Percentiles rank a stretch among this genome's conserved stretches.
Evolutionary conservation across 177 flowering plant species (phyloP).

Genomic region (Tripterygium wilfordii): DNA sequence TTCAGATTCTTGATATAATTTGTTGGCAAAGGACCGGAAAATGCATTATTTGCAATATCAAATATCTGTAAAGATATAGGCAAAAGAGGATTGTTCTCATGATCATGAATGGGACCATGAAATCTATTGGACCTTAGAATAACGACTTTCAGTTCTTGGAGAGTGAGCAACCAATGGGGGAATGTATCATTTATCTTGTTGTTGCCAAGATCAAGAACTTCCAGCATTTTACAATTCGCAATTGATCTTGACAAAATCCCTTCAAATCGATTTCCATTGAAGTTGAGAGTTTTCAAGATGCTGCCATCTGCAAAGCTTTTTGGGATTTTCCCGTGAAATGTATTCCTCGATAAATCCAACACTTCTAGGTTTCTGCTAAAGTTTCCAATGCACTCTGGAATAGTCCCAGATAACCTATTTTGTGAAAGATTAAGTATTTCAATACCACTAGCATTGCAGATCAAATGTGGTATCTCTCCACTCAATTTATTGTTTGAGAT

Average conservation of each 20-base stretch:
- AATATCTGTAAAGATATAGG: too few species aligned
- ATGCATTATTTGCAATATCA: too few species aligned
- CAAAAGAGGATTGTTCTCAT: too few species aligned
- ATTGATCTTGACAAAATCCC: conserved; percentile 3
- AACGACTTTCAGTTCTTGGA: conserved; percentile 8
- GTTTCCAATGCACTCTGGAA: neutral
- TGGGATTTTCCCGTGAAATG: conserved; percentile 4
- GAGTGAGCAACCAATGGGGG: conserved; percentile 8
- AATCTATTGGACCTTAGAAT: conserved; percentile 8
- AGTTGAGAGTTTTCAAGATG: neutral
- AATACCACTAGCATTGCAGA: neutral
- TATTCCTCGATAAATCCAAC: conserved; percentile 1
- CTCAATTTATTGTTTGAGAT: neutral
- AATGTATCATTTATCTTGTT: conserved; percentile 7
- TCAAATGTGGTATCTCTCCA: neutral
- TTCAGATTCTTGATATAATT: too few species aligned
- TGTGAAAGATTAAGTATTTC: neutral
- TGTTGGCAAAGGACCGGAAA: too few species aligned
- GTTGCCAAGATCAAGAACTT: conserved; percentile 8
- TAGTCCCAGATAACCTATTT: neutral
- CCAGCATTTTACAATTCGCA: conserved; percentile 1
- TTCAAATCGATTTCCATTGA: conserved; percentile 8
- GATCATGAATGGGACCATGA: conserved; percentile 10
- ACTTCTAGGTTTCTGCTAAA: neutral
- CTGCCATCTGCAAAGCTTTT: neutral